Conservation (phyloP, 805 yeast genomes). For the Metschnikowia sp. region DNA sequence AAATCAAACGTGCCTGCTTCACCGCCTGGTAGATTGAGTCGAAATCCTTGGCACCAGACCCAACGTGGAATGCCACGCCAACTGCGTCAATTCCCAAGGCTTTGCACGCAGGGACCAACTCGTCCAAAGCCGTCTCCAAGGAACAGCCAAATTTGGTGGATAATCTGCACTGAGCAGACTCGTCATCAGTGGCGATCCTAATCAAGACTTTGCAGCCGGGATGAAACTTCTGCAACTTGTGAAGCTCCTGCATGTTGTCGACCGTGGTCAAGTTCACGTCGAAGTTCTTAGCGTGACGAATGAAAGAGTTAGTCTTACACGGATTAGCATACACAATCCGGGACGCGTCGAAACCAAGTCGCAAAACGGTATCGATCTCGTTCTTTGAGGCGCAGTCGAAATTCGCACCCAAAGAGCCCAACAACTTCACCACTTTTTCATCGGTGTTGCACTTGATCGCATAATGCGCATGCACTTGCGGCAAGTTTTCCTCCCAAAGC, state of each 20-base stretch:
- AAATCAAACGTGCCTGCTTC: conserved; percentile 63
- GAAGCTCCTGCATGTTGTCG: conserved; percentile 82
- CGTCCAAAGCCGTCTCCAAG: conserved; percentile 45
- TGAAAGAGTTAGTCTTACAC: conserved; percentile 80
- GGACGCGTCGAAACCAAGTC: conserved; percentile 58
- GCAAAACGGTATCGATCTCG: conserved; percentile 69
- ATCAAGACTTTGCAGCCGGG: conserved; percentile 70
- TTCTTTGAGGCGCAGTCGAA: conserved; percentile 92
- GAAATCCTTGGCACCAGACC: conserved; percentile 85
- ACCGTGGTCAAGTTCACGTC: conserved; percentile 76
- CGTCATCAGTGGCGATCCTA: conserved; percentile 87
- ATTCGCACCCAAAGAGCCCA: conserved; percentile 63
- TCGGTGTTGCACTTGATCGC: conserved; percentile 95
- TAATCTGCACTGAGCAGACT: conserved; percentile 78
- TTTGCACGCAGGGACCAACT: conserved; percentile 59
- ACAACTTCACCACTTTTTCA: conserved; percentile 49
- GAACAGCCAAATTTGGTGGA: conserved; percentile 89
- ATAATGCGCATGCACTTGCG: conserved; percentile 80
- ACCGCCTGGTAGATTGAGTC: conserved; percentile 67
- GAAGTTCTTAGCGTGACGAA: conserved; percentile 61
- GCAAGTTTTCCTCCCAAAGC: conserved; percentile 65
- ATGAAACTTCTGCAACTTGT: conserved; percentile 64
- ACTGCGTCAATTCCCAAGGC: conserved; percentile 59
- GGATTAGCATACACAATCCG: conserved; percentile 91
- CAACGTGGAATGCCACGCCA: conserved; percentile 95